phyloP scores from a whole-genome alignment of 2,329 filamentous ascomycete species.

The Neopestalotiopsis sp. region DNA sequence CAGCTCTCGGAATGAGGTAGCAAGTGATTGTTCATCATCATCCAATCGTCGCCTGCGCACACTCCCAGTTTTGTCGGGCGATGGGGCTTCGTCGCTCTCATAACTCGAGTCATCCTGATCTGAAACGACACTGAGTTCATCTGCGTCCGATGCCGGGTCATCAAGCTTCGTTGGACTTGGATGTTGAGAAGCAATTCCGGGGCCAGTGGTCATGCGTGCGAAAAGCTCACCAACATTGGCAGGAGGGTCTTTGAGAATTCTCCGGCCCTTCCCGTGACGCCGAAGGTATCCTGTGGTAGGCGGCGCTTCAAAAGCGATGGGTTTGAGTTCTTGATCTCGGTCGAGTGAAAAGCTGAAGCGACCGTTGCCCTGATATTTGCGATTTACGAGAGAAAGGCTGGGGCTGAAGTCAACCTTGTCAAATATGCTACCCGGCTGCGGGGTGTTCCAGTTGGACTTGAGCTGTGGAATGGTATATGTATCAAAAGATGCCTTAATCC shows the following conservation, averaged over 20 bases:
- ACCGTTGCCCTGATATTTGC: conserved; percentile 63
- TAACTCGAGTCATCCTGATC: conserved; percentile 61
- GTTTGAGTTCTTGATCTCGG: conserved; percentile 36
- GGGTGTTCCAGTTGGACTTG: conserved; percentile 29
- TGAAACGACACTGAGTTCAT: conserved; percentile 57
- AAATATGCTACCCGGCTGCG: conserved; percentile 53
- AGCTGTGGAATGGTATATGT: conserved; percentile 28
- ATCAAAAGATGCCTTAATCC: conserved; percentile 54
- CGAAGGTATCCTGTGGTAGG: conserved; percentile 55
- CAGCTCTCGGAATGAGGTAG: conserved; percentile 54
- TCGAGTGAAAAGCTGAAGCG: conserved; percentile 52
- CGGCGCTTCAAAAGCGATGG: conserved; percentile 38
- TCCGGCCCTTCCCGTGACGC: conserved; percentile 49
- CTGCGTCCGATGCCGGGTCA: conserved; percentile 47
- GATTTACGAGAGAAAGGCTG: conserved; percentile 57
- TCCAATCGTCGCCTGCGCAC: conserved; percentile 48
- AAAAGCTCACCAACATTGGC: conserved; percentile 42
- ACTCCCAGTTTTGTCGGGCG: conserved; percentile 53
- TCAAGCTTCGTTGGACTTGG: conserved; percentile 46
- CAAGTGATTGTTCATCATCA: conserved; percentile 59
- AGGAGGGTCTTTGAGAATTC: conserved; percentile 41
- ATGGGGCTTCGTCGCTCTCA: conserved; percentile 53
- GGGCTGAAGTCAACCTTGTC: conserved; percentile 60
- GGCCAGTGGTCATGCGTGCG: conserved; percentile 40
- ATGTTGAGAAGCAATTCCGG: conserved; percentile 40